Conservation (phyloP, 2,329 filamentous ascomycete species). For the Penicillium hordei region DNA sequence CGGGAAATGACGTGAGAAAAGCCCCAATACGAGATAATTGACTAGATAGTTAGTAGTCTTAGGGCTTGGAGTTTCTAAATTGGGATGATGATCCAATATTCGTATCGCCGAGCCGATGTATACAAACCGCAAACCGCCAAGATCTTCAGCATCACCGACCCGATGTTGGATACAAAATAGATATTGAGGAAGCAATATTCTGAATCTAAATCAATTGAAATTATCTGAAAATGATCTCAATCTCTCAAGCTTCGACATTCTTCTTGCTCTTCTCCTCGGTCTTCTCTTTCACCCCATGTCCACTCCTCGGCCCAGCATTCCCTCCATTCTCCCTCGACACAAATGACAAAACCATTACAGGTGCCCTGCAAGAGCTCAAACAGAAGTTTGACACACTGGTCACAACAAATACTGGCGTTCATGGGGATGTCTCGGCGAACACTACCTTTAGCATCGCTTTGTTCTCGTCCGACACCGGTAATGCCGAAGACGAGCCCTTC, state of each 20-base stretch:
- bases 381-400: neutral
- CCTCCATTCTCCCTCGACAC: neutral
- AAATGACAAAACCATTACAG: neutral
- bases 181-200: neutral
- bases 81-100: neutral
- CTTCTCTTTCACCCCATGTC: constrained; percentile 1
- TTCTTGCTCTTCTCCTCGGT: neutral
- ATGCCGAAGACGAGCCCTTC: neutral
- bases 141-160: neutral
- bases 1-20: neutral
- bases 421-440: neutral
- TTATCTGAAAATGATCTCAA: neutral
- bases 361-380: neutral
- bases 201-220: neutral
- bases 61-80: neutral
- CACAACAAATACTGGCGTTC: neutral
- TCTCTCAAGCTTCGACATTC: neutral
- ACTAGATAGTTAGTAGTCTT: neutral
- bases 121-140: neutral
- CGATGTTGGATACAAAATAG: neutral
- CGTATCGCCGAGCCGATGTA: neutral
- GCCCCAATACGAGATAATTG: neutral
- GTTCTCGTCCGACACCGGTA: neutral
- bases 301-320: neutral
- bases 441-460: neutral